These are phyloP conservation scores for Tulasnella sp. DNA, from an alignment of 768 basidiomycete species.

Conservation along the genomic window DNA sequence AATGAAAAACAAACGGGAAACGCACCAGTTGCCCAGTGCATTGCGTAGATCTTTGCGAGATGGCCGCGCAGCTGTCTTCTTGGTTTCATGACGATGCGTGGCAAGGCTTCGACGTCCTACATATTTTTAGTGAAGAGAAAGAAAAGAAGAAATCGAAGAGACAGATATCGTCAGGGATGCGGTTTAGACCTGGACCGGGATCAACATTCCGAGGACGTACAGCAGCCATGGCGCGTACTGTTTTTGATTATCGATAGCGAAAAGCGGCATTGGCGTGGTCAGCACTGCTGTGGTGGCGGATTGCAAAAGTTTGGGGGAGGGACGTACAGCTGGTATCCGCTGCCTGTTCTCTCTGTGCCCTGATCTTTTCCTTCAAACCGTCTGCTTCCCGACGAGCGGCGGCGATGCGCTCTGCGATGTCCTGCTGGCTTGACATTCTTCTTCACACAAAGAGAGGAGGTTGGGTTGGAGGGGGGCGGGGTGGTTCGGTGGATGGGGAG, in stretches of 20 bases:
- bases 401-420: constrained; percentile 58
- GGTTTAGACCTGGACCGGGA: constrained; percentile 4
- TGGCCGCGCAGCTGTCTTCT: constrained; percentile 93
- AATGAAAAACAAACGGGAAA: neutral
- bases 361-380: constrained; percentile 96
- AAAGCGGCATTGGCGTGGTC: constrained; percentile 7
- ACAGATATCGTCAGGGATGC: neutral
- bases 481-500: neutral
- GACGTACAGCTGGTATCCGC: constrained; percentile 42
- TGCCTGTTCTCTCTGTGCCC: constrained; percentile 91
- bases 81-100: constrained; percentile 95
- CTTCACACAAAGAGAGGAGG: neutral
- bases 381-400: constrained; percentile 96
- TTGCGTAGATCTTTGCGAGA: constrained; percentile 98
- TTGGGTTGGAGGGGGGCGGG: neutral
- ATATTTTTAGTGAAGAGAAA: neutral
- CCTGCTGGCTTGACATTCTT: constrained; percentile 19
- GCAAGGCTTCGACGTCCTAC: constrained; percentile 83
- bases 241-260: constrained; percentile 11
- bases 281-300: neutral
- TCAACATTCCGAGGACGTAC: constrained; percentile 5
- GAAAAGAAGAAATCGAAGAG: neutral
- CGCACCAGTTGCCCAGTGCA: constrained; percentile 85
- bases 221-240: constrained; percentile 96
- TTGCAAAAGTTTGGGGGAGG: neutral